Conservation (phyloP, 2,329 filamentous ascomycete species). For the Paecilomyces niveus region DNA sequence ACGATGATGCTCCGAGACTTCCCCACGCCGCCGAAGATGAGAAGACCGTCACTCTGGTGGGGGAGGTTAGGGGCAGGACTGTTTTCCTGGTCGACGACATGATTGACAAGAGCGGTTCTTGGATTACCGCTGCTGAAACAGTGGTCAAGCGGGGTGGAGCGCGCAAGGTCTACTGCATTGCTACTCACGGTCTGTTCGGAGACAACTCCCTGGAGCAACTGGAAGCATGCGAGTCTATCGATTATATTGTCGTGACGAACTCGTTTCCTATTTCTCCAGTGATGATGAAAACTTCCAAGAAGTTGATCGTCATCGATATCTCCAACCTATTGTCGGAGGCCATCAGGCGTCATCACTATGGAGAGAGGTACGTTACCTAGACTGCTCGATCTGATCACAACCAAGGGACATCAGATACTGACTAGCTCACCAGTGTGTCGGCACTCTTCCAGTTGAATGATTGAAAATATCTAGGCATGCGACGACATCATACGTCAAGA, state of each 20-base stretch:
- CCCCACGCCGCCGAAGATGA: slow-evolving; percentile 66
- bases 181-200: slow-evolving; percentile 91
- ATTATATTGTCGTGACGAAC: slow-evolving; percentile 91
- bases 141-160: slow-evolving; percentile 88
- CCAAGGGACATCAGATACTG: slow-evolving; percentile 9
- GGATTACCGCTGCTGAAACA: slow-evolving; percentile 95
- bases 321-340: slow-evolving; percentile 84
- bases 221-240: slow-evolving; percentile 86
- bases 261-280: slow-evolving; percentile 84
- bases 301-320: slow-evolving; percentile 83
- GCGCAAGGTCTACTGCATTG: slow-evolving; percentile 94
- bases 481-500: neutral
- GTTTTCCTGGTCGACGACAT: slow-evolving; percentile 98
- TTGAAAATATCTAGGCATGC: slow-evolving; percentile 15
- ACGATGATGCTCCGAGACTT: slow-evolving; percentile 66
- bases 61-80: slow-evolving; percentile 78
- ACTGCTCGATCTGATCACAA: slow-evolving; percentile 1
- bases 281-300: slow-evolving; percentile 63
- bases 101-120: slow-evolving; percentile 94
- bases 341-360: slow-evolving; percentile 93
- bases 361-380: slow-evolving; percentile 60
- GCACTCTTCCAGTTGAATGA: slow-evolving; percentile 59
- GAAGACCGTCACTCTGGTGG: slow-evolving; percentile 95
- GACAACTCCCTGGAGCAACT: slow-evolving; percentile 83
- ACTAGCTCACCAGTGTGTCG: slow-evolving; percentile 35